Evolutionary conservation across 2,329 filamentous ascomycete genomes (phyloP).

Genomic region (Fusarium staphyleae): DNA sequence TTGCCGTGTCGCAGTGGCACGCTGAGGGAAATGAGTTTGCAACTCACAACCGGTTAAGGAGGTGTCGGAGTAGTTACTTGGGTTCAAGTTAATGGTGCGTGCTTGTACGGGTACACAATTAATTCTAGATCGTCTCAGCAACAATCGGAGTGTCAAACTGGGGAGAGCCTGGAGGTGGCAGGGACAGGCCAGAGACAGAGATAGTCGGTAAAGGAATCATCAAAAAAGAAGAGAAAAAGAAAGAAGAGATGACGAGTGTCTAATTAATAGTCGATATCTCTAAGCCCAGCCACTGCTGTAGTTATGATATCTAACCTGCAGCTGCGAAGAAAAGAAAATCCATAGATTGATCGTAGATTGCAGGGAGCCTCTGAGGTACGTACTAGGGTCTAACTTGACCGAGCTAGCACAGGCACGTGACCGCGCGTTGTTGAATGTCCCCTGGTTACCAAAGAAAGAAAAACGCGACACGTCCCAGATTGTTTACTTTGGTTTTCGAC

Average conservation of each 20-base stretch:
- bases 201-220: slow-evolving; percentile 16
- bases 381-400: too few species aligned
- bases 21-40: slow-evolving; percentile 37
- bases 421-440: slow-evolving; percentile 20
- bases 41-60: slow-evolving; percentile 18
- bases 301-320: slow-evolving; percentile 28
- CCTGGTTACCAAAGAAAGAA: slow-evolving; percentile 1
- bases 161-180: slow-evolving; percentile 25
- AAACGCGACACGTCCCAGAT: slow-evolving; percentile 35
- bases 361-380: slow-evolving; percentile 8
- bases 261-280: slow-evolving; percentile 11
- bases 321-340: slow-evolving; percentile 26
- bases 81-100: slow-evolving; percentile 25
- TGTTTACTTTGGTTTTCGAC: slow-evolving; percentile 38
- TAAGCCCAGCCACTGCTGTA: slow-evolving; percentile 7
- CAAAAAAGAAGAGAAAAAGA: slow-evolving; percentile 4
- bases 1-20: slow-evolving; percentile 18
- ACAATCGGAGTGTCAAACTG: slow-evolving; percentile 26
- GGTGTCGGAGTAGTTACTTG: slow-evolving; percentile 22
- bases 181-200: slow-evolving; percentile 23
- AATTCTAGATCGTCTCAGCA: slow-evolving; percentile 35
- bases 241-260: slow-evolving; percentile 13
- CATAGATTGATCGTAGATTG: slow-evolving; percentile 31
- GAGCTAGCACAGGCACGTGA: slow-evolving; percentile 31
- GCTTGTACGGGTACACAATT: too few species aligned